These are phyloP conservation scores for Verticillium nonalfalfae DNA, from an alignment of 2,329 filamentous ascomycete species.

Conservation along the genomic window DNA sequence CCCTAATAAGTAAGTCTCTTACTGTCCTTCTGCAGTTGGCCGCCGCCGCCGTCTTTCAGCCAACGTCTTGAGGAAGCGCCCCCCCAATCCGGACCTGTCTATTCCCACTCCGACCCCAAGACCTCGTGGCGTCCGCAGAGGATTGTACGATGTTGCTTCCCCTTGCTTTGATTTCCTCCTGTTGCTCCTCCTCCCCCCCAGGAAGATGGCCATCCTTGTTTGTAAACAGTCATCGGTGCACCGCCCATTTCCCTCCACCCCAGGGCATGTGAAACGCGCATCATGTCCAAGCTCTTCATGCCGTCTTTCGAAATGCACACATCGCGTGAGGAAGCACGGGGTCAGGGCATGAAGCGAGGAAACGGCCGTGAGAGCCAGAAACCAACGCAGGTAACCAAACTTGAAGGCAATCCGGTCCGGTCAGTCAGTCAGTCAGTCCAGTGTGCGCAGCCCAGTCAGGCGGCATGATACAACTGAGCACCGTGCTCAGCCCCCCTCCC, in stretches of 20 bases:
- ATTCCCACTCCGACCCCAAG: background rate
- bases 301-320: background rate
- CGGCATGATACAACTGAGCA: too few relatives aligned
- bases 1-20: too few relatives aligned
- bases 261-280: background rate
- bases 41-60: background rate
- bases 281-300: background rate
- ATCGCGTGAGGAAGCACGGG: background rate
- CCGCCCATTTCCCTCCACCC: background rate
- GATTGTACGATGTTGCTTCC: too few relatives aligned
- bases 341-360: too few relatives aligned
- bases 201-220: background rate
- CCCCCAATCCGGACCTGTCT: background rate
- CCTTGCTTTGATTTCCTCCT: background rate
- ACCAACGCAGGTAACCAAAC: too few relatives aligned
- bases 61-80: too few relatives aligned
- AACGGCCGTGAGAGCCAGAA: too few relatives aligned
- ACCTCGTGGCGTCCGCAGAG: background rate
- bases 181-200: background rate
- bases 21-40: too few relatives aligned
- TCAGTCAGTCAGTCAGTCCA: too few relatives aligned
- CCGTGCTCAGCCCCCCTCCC: too few relatives aligned
- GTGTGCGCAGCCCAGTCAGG: too few relatives aligned
- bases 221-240: background rate
- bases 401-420: too few relatives aligned